Evolutionary conservation across 768 basidiomycete genomes (phyloP).

Genomic region (Scleroderma citrinum): DNA sequence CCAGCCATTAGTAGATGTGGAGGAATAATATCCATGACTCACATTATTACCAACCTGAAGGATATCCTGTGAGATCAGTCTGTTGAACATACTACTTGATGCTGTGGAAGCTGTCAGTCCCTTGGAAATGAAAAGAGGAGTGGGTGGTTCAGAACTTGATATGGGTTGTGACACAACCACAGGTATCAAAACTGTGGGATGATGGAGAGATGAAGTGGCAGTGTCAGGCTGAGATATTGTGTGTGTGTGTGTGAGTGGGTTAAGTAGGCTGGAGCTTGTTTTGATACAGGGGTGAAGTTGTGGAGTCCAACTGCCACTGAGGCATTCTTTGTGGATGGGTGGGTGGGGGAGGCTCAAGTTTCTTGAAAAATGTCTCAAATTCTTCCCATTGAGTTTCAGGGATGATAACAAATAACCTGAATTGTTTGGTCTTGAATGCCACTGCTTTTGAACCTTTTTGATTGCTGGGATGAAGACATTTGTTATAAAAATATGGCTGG

Average conservation of each 20-base stretch:
- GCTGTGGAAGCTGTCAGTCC: not conserved
- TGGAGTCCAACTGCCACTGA: no score
- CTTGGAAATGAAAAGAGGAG: not conserved
- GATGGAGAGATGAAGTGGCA: no score
- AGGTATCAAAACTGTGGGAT: not conserved
- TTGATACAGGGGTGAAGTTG: no score
- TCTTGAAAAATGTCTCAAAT: no score
- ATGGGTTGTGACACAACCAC: not conserved
- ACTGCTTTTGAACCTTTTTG: not conserved
- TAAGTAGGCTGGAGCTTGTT: no score
- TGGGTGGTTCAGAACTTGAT: not conserved
- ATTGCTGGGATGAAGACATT: no score
- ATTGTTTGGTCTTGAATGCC: constrained; percentile 3
- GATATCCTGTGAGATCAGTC: not conserved
- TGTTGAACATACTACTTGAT: not conserved
- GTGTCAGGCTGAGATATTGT: no score
- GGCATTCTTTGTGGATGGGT: no score
- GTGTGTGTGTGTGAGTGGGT: no score
- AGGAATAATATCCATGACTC: no score
- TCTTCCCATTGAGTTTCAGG: constrained; percentile 6
- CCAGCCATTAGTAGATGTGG: no score
- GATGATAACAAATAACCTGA: not conserved
- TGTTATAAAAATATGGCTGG: constrained; percentile 1
- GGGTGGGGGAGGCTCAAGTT: not conserved
- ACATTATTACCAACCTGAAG: not conserved